Evolutionary conservation across 2,329 filamentous ascomycete species (phyloP), one percentile per base, ranked within the genome.

Genomic region (Colletotrichum paranaense): DNA sequence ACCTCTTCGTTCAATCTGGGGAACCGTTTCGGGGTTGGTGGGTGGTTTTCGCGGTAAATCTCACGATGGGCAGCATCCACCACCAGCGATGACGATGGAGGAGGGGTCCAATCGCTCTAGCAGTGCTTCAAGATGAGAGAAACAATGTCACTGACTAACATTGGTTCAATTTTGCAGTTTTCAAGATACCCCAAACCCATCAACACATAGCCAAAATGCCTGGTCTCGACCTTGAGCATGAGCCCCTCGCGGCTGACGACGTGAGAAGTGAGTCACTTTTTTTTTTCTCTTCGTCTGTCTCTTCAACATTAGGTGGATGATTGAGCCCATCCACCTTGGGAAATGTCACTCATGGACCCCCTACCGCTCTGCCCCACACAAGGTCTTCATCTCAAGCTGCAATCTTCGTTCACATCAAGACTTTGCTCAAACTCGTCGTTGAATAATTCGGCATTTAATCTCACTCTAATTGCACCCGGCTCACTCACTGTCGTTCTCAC

Each of bases 171-270:
- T 32, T 30, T n/a, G 14, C 8, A 73, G 71, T 66, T 65, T 46
- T 70, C 59, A n/a, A 49, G 60, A 73, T 73, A 73, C 46, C 55
- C 67, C 26, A 52, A 32, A 3, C 16, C 5, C 46, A 64, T 49
- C 52, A 38, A 73, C 70, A 64, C 30, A 59, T 52, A 64, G 53
- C 53, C 75, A 82, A 65, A 59, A 86, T 87, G 85, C 81, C 85
- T 73, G 83, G 82, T 77, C 76, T 82, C 74, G 82, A 85, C 62
- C 82, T 84, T 78, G 78, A 79, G 68, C 67, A 73, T 66, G 71
- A 71, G 71, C 81, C 84, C 67, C 81, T 85, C 73, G 81, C 81
- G 73, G 83, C 85, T 63, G 86, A 88, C 79, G 86, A 88, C 73
- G 83, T 82, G 65, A 80, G 83, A 82, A 80, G 82, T 84, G 63